Conservation (phyloP, 306 rosid species). For the Sicyos baderoa region DNA sequence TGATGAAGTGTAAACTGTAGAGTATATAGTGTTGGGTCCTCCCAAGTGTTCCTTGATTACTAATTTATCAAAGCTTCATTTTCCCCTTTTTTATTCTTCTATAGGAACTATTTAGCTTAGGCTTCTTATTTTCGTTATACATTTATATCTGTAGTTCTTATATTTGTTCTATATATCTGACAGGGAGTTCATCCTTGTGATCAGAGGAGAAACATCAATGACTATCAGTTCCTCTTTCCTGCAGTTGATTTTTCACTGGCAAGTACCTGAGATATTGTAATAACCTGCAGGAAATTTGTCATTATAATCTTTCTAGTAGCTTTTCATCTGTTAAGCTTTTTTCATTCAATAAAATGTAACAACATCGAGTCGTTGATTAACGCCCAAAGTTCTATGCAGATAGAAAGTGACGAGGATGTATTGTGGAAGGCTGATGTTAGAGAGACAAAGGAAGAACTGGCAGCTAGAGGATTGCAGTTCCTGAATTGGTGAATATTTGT, state of each 20-base stretch:
- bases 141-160: neutral
- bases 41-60: neutral
- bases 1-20: neutral
- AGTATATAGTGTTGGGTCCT: neutral
- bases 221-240: conserved; percentile 38
- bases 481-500: conserved; percentile 53
- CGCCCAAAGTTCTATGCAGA: conserved; percentile 36
- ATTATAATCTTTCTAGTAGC: conserved; percentile 25
- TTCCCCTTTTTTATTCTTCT: neutral
- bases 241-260: conserved; percentile 40
- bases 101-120: neutral
- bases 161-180: conserved; percentile 12
- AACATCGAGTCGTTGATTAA: neutral
- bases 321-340: conserved; percentile 22
- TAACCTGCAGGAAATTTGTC: neutral
- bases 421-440: conserved; percentile 67
- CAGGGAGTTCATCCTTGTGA: conserved; percentile 51
- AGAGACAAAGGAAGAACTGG: conserved; percentile 80
- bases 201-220: conserved; percentile 29
- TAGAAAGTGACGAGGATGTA: conserved; percentile 67
- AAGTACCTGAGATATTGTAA: conserved; percentile 22
- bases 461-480: conserved; percentile 66
- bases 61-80: neutral
- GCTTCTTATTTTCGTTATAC: neutral
- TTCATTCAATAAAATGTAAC: neutral